These are phyloP conservation scores for Neofusicoccum ribis DNA, from an alignment of 2,329 filamentous ascomycete genomes.

Conservation along the genomic window DNA sequence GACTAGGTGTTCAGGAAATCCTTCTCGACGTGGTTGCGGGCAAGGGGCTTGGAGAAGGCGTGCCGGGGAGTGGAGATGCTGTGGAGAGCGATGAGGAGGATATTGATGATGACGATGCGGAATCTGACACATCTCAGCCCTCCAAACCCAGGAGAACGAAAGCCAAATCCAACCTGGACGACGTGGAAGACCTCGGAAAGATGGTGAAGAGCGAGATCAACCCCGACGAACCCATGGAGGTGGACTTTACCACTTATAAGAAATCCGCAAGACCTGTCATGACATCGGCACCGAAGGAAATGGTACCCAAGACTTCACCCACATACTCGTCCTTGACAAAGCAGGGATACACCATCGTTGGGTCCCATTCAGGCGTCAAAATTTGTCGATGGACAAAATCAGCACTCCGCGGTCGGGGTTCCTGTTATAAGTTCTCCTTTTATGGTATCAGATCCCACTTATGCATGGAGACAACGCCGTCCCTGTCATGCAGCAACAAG, in stretches of 20 bases:
- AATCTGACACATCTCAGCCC: constrained; percentile 15
- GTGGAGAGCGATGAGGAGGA: constrained; percentile 77
- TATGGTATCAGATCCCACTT: constrained; percentile 96
- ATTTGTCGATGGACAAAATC: constrained; percentile 99
- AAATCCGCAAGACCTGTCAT: constrained; percentile 48
- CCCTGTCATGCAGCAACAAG: constrained; percentile 94
- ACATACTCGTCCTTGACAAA: constrained; percentile 90
- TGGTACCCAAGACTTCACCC: constrained; percentile 89
- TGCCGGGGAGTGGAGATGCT: constrained; percentile 78
- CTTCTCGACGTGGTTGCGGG: constrained; percentile 59
- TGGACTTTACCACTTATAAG: constrained; percentile 82
- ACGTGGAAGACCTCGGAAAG: constrained; percentile 80
- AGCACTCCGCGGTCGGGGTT: constrained; percentile 85
- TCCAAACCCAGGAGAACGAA: constrained; percentile 42
- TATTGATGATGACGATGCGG: constrained; percentile 52
- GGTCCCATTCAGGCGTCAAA: constrained; percentile 93
- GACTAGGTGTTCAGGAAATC: constrained; percentile 69
- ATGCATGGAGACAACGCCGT: constrained; percentile 97
- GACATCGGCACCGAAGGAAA: constrained; percentile 66
- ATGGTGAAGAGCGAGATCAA: constrained; percentile 47
- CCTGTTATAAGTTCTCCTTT: constrained; percentile 97
- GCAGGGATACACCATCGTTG: constrained; percentile 93
- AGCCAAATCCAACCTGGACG: constrained; percentile 57
- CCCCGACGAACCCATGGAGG: constrained; percentile 59
- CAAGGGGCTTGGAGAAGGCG: constrained; percentile 63